phyloP scores from a whole-genome alignment of 2,329 filamentous ascomycete species.

The Apiospora marii region DNA sequence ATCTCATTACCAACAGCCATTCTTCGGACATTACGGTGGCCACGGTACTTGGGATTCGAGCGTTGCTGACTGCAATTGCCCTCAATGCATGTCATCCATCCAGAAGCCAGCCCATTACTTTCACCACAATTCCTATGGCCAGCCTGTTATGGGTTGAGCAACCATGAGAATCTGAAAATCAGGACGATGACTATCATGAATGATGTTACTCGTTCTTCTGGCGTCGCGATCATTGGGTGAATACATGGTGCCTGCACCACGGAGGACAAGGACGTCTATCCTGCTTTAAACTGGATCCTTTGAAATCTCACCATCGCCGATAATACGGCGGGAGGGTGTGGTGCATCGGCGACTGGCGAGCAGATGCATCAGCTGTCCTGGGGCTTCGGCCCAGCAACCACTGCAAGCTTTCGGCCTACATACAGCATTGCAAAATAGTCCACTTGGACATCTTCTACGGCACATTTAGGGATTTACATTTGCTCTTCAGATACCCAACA shows the following conservation, averaged over 20 bases:
- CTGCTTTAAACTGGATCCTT: neutral
- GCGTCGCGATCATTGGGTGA: slow-evolving; percentile 29
- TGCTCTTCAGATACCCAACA: slow-evolving; percentile 43
- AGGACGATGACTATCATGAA: neutral
- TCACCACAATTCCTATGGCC: slow-evolving; percentile 56
- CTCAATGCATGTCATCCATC: slow-evolving; percentile 52
- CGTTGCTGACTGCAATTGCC: slow-evolving; percentile 58
- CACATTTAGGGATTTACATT: slow-evolving; percentile 42
- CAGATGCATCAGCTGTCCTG: neutral
- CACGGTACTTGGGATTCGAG: slow-evolving; percentile 60
- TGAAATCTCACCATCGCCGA: neutral
- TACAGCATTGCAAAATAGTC: slow-evolving; percentile 31
- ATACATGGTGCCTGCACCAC: slow-evolving; percentile 20
- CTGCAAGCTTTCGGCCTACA: slow-evolving; percentile 28
- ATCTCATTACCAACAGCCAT: slow-evolving; percentile 49
- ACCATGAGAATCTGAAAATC: neutral
- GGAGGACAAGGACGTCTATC: neutral
- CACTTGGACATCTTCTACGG: slow-evolving; percentile 35
- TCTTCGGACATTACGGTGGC: slow-evolving; percentile 53
- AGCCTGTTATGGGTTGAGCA: slow-evolving; percentile 62
- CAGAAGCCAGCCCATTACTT: slow-evolving; percentile 59
- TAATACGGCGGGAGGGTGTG: neutral
- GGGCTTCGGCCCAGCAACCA: neutral
- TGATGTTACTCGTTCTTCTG: slow-evolving; percentile 27
- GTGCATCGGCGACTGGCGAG: neutral